A percentile compares a stretch with the other conserved stretches of the same genome.
Conservation (phyloP, 495 filamentous ascomycete species). For the Polyplosphaeria fusca region DNA sequence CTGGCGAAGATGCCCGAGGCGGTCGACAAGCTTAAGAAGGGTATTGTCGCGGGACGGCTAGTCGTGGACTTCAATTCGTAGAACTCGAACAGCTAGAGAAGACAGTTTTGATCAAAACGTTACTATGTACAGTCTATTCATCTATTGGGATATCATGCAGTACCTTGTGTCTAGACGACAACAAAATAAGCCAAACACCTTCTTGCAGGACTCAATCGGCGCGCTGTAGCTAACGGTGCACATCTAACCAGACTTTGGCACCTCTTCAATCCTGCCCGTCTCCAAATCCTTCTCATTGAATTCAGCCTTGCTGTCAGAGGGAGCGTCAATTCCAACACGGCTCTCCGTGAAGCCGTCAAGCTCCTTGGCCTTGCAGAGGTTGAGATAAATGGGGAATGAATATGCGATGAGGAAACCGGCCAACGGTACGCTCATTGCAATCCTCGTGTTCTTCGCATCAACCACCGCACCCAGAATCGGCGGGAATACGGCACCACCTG, state of each 20-base stretch:
- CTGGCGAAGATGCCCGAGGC: slow-evolving; percentile 38
- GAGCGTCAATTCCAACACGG: neutral
- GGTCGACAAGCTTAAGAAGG: slow-evolving; percentile 39
- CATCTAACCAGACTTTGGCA: too few relatives aligned
- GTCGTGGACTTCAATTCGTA: slow-evolving; percentile 50
- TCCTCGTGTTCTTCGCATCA: slow-evolving; percentile 43
- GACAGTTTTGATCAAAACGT: too few relatives aligned
- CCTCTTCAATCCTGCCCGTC: slow-evolving; percentile 4
- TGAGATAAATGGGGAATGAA: slow-evolving; percentile 49
- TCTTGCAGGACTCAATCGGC: too few relatives aligned
- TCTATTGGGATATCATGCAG: too few relatives aligned
- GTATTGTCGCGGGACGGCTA: slow-evolving; percentile 50
- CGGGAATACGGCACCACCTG: slow-evolving; percentile 64
- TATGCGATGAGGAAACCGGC: slow-evolving; percentile 42
- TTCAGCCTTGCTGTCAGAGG: neutral
- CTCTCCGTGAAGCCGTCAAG: slow-evolving; percentile 40
- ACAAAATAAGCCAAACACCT: too few relatives aligned
- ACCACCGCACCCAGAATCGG: slow-evolving; percentile 60
- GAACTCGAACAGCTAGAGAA: too few relatives aligned
- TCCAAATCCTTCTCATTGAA: slow-evolving; percentile 7
- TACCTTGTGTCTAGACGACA: too few relatives aligned
- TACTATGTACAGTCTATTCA: too few relatives aligned
- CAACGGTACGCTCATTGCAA: slow-evolving; percentile 42
- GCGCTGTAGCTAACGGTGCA: too few relatives aligned
- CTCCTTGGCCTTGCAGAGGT: slow-evolving; percentile 46